Evolutionary conservation across 164 flowering plant species (phyloP).

Genomic region (Brasenia schreberi): DNA sequence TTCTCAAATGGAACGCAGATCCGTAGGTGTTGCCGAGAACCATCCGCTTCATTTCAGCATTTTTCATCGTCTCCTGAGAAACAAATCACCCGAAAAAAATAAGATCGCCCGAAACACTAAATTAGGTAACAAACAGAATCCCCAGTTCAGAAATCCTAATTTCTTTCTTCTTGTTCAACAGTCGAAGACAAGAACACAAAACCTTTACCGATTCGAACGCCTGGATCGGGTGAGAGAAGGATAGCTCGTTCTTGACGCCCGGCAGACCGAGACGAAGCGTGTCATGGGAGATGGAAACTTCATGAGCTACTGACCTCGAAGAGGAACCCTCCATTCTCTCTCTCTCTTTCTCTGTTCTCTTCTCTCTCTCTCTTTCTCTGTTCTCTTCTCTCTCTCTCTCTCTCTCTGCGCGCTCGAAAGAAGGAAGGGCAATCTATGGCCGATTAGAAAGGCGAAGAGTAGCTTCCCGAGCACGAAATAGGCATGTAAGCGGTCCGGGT

Average conservation of each 20-base stretch:
- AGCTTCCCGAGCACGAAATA: too few relatives aligned
- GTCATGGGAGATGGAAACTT: constrained; percentile 48
- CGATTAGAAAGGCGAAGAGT: too few relatives aligned
- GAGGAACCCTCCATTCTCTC: constrained; percentile 23
- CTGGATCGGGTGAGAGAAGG: constrained; percentile 67
- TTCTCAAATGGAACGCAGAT: constrained; percentile 66
- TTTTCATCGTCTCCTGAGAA: constrained; percentile 26
- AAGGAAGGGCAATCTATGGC: too few relatives aligned
- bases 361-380: neutral
- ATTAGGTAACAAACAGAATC: too few relatives aligned
- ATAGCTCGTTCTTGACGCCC: constrained; percentile 69
- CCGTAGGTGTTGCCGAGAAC: constrained; percentile 59
- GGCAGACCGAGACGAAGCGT: constrained; percentile 70
- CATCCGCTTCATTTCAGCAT: constrained; percentile 42
- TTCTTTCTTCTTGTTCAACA: neutral
- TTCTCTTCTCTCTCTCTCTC: too few relatives aligned
- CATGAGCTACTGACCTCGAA: constrained; percentile 39
- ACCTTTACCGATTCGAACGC: constrained; percentile 33
- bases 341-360: neutral
- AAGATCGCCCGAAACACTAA: neutral
- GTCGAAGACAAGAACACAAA: constrained; percentile 3
- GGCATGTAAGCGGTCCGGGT: too few relatives aligned
- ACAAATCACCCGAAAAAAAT: neutral
- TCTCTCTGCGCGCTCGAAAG: too few relatives aligned
- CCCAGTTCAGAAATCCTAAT: too few relatives aligned